Base-by-base conservation (phyloP, 306 rosid species). In the Rubus parviflorus region DNA sequence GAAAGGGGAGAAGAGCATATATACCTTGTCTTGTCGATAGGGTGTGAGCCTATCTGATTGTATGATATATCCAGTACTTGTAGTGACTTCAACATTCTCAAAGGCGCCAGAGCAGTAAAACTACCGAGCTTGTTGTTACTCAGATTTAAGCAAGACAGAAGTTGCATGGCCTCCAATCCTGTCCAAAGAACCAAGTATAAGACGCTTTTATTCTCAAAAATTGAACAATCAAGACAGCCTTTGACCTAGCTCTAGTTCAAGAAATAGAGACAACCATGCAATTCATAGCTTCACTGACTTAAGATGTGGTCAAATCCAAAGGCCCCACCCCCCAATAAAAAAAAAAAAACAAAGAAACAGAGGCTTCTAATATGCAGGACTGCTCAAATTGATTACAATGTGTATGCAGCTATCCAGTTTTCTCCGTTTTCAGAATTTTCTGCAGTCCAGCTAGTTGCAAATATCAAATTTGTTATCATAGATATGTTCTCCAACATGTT, bases 151-250 rank as follows among this genome's bases (percentile, higher is more conserved):
- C 85, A 75, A 78, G 91, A 86, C 16, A 92, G 90, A 80, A 92
- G 97, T 80, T 90, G 98, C 96, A 95, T 77, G 57, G 93, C 91
- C 85, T 92, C 97, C 91, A 95, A 77, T 49, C 98, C 99, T 95
- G 87, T 87, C 71, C 82, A 82, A 77, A 81, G 48, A 69, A 56
- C 70, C 61, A 72, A 81, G 75, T 16, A 64, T 53, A 68, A 85
- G 80, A 58, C 67, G 25, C 14, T 78, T 47, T 72, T n/a, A 22
- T 15, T 54, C 49, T 57, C 52, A 48, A 42, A 5, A 17, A 42
- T 51, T 37, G 68, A 68, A 57, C 58, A 79, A 80, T 40, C 25
- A 20, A 58, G 25, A 25, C 23, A 41, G 35, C 51, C 12, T 16
- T 38, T 1, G 23, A 42, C 67, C 42, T 13, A 30, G 57, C 49